Base-by-base conservation (phyloP, 2,329 filamentous ascomycete species). In the Chaetomium strumarium region DNA sequence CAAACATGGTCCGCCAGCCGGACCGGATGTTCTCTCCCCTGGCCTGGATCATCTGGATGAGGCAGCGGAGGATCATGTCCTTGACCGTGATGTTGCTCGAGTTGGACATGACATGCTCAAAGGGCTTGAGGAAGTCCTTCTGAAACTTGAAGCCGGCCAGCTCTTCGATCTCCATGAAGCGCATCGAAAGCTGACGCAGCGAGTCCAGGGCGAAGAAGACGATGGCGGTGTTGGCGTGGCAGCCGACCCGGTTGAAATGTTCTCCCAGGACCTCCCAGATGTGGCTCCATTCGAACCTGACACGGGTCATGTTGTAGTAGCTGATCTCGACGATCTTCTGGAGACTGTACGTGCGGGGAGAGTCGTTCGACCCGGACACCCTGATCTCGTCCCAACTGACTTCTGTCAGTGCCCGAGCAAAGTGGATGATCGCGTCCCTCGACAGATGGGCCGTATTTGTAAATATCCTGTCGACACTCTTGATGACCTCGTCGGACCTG, bases 311-410 rank as follows among this genome's bases (percentile, higher is more conserved):
- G 74, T 99, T 99, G 81, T 99, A 99, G 70, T 96, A 96, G 68
- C 90, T 95, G 69, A 99, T 97, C 70, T 99, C 93, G 14, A 99
- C 95, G 58, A 99, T 82, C 70, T 99, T 99, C 66, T 99, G 93
- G 56, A 99, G 74, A 72, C 91, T 96, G 77, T 96, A 99, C 9
- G 92, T 99, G 50, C 95, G 84, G 11, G 93, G 93, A 19, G 90
- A 95, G 55, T 99, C 93, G 65, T 92, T 96, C 52, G 92, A 89
- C 0, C 93, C 93, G 0, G 93, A 97, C 3, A 93, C 95, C 67
- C 95, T 92, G 64, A 99, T 99, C 69, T 99, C 93, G 65, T 97
- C 92, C 93, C 93, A 97, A 69, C 92, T 97, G 59, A 99, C 92
- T 67, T 96, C 90, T 8, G 89, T 95, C 53, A 99, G 72, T 0